Base-by-base conservation (phyloP, 2,329 filamentous ascomycete species). In the Alternaria incomplexa region DNA sequence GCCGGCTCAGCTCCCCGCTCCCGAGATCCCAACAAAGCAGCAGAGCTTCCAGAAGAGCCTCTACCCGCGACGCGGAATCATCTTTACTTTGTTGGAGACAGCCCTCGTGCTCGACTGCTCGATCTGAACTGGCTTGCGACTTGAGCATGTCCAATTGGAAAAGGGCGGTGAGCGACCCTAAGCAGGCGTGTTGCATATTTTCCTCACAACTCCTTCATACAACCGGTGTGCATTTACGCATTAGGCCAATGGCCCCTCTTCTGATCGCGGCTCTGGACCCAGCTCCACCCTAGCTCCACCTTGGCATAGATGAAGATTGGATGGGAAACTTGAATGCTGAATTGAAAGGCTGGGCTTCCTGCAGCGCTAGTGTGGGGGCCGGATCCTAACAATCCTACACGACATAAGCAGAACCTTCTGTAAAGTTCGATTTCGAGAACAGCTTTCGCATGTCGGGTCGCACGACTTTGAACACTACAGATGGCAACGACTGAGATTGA, bases 401-500 rank as follows among this genome's bases (percentile, higher is more conserved):
- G 44, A 58, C 62, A 64, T 61, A 59, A 59, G 40, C 54, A 12
- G 47, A 22, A 12, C 52, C 30, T 44, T 45, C 32, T 46, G 50
- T 32, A 11, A 45, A 32, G 15, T 17, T 54, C 44, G 20, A 20
- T 43, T 15, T 45, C 36, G 44, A 40, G 15, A 25, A 26, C 30
- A 43, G 32, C 20, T 22, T 23, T 23, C 25, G 17, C 17, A 48
- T 32, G 55, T 56, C 43, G 20, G 36, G 9, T 30, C 22, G 28
- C 23, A 54, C 44, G 25, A 43, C 48, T 17, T 23, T 22, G 43
- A 30, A 56, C n/a, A 30, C n/a, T 58, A 60, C 64, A 58, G 46
- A 76, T 76, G 73, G 70, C 73, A 45, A 62, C 71, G 32, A 67
- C 55, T 30, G 73, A 76, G 63, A 64, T 77, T 56, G 76, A 77